phyloP scores from a whole-genome alignment of 2,329 filamentous ascomycete genomes.

The Microdochium paspali region DNA sequence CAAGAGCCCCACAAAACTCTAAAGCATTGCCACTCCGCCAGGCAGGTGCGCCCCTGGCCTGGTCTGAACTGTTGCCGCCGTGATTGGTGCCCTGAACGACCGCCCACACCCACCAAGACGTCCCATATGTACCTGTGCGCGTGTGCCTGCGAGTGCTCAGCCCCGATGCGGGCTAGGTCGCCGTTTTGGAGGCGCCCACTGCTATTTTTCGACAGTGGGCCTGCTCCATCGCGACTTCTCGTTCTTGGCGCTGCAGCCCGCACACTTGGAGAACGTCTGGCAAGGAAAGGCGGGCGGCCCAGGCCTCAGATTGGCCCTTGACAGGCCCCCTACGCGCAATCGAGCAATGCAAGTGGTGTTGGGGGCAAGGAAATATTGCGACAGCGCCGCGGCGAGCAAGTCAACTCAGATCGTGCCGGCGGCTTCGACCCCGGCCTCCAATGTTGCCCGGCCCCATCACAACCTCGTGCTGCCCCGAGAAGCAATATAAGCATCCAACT shows the following conservation, averaged over 20 bases:
- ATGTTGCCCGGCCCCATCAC: background rate
- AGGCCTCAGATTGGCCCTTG: no score
- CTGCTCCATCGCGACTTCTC: background rate
- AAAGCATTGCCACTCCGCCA: background rate
- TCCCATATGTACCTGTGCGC: no score
- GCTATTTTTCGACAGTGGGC: background rate
- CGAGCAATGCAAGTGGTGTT: background rate
- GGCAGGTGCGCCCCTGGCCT: background rate
- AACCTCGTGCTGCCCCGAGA: no score
- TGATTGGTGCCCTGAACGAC: background rate
- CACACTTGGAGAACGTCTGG: no score
- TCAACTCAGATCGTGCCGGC: background rate
- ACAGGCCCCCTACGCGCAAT: background rate
- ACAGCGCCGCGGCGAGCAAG: background rate
- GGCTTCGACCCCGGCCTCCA: background rate
- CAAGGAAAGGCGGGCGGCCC: no score
- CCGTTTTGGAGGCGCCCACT: no score
- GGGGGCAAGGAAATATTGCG: background rate
- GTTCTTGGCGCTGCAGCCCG: no score
- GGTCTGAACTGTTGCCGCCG: background rate
- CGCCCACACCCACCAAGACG: no score
- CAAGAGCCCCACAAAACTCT: background rate
- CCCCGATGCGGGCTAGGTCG: no score
- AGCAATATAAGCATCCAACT: no score
- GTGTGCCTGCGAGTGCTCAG: no score